phyloP scores from a whole-genome alignment of 805 yeast genomes.

The Gaillardinia entomophila region DNA sequence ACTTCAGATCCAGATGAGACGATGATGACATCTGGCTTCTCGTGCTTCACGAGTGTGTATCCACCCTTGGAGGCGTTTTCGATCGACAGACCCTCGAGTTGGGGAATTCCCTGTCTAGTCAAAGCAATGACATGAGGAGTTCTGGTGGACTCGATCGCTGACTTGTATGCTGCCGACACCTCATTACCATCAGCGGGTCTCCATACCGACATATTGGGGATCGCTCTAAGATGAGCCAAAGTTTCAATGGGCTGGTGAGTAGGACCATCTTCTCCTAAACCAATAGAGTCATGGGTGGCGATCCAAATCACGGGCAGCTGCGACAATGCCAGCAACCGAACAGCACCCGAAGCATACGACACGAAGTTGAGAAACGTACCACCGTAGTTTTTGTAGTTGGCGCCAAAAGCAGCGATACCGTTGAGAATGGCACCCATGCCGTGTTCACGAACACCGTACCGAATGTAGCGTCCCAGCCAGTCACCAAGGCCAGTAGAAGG shows the following conservation, averaged over 20 bases:
- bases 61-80: slow-evolving; percentile 17
- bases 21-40: slow-evolving; percentile 13
- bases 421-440: slow-evolving; percentile 19
- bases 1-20: slow-evolving; percentile 15
- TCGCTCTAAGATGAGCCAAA: slow-evolving; percentile 17
- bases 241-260: slow-evolving; percentile 18
- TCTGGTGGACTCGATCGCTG: slow-evolving; percentile 11
- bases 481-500: slow-evolving; percentile 13
- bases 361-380: slow-evolving; percentile 18
- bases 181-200: slow-evolving; percentile 19
- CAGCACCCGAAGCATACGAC: slow-evolving; percentile 16
- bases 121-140: slow-evolving; percentile 16
- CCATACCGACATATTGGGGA: slow-evolving; percentile 16
- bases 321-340: slow-evolving; percentile 15
- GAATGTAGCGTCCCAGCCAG: slow-evolving; percentile 14
- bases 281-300: slow-evolving; percentile 17
- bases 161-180: slow-evolving; percentile 15
- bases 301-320: slow-evolving; percentile 16
- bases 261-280: slow-evolving; percentile 17
- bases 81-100: slow-evolving; percentile 15
- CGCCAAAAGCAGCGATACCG: slow-evolving; percentile 16
- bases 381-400: slow-evolving; percentile 15
- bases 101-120: slow-evolving; percentile 17
- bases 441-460: slow-evolving; percentile 18
- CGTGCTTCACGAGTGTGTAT: slow-evolving; percentile 11